Evolutionary conservation across 2,329 filamentous ascomycete genomes (phyloP).

Genomic region (Fonsecaea nubica): DNA sequence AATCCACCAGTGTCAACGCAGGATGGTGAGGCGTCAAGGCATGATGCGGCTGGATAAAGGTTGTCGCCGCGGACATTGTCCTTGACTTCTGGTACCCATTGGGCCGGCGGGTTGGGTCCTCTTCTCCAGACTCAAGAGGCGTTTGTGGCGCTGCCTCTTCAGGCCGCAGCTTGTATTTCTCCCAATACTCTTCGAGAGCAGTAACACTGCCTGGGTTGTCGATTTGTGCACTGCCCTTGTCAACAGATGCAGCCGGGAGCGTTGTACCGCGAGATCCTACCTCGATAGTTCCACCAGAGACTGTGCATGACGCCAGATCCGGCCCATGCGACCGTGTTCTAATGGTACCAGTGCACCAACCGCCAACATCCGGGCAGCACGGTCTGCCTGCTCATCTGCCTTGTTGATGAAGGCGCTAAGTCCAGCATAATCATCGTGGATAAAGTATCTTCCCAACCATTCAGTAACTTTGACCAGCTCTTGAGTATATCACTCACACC

Average conservation of each 20-base stretch:
- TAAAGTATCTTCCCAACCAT: slow-evolving; percentile 75
- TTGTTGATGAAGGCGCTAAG: slow-evolving; percentile 90
- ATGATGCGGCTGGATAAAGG: slow-evolving; percentile 55
- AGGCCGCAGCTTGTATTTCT: slow-evolving; percentile 58
- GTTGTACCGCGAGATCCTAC: slow-evolving; percentile 50
- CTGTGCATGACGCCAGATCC: slow-evolving; percentile 86
- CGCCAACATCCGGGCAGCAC: slow-evolving; percentile 90
- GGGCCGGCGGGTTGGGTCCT: slow-evolving; percentile 34
- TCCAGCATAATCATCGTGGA: slow-evolving; percentile 82
- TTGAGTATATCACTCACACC: slow-evolving; percentile 51
- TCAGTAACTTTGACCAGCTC: background rate
- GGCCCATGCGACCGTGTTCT: slow-evolving; percentile 81
- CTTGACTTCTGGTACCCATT: slow-evolving; percentile 45
- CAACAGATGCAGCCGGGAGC: slow-evolving; percentile 35
- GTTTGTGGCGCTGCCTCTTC: slow-evolving; percentile 53
- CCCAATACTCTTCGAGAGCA: slow-evolving; percentile 81
- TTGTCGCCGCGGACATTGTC: slow-evolving; percentile 52
- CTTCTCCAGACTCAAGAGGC: slow-evolving; percentile 39
- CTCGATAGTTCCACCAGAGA: slow-evolving; percentile 75
- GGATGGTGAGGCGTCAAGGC: slow-evolving; percentile 80
- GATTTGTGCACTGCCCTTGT: slow-evolving; percentile 59
- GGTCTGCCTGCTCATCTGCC: slow-evolving; percentile 76
- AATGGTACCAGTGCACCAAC: slow-evolving; percentile 87
- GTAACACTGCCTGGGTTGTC: slow-evolving; percentile 67
- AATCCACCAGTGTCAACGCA: slow-evolving; percentile 77